Percentiles rank a stretch among this genome's conserved stretches.
These are phyloP conservation scores for Camelina sativa DNA, from an alignment of 345 rosid genomes.

Conservation along the genomic window DNA sequence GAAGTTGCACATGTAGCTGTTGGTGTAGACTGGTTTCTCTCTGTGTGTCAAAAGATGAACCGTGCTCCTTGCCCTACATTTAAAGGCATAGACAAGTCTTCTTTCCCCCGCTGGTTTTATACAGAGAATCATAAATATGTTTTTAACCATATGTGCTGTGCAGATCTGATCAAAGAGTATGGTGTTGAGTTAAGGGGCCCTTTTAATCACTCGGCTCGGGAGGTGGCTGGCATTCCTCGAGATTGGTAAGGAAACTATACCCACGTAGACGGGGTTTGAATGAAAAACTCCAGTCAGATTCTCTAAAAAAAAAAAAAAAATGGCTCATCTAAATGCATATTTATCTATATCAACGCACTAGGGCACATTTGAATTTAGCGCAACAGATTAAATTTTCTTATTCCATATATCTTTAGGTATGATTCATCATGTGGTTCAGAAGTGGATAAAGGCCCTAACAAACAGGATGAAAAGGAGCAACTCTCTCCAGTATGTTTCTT, in stretches of 20 bases:
- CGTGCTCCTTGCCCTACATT: conserved; percentile 76
- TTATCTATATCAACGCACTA: conserved; percentile 1
- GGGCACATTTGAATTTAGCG: neutral
- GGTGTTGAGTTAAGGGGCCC: conserved; percentile 90
- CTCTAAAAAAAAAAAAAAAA: neutral
- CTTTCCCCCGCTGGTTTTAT: neutral
- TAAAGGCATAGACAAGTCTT: conserved; percentile 56
- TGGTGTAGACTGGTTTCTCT: conserved; percentile 85
- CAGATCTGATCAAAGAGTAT: conserved; percentile 76
- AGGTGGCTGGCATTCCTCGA: conserved; percentile 90
- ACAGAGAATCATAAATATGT: conserved; percentile 26
- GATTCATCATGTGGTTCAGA: conserved; percentile 51
- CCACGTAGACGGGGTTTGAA: no score
- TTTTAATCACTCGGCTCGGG: conserved; percentile 86
- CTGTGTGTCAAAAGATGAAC: conserved; percentile 69
- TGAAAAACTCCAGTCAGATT: neutral
- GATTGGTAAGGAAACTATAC: conserved; percentile 58
- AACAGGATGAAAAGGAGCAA: conserved; percentile 47
- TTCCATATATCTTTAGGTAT: conserved; percentile 56
- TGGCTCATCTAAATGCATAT: neutral
- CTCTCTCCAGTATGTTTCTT: conserved; percentile 65
- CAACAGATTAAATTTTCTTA: neutral
- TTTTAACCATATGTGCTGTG: conserved; percentile 30
- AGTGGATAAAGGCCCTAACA: conserved; percentile 40
- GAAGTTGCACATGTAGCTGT: conserved; percentile 97